Percentiles rank a stretch among this genome's conserved stretches.
Conservation (phyloP, 345 rosid genomes). For the Citrus sinensis region DNA sequence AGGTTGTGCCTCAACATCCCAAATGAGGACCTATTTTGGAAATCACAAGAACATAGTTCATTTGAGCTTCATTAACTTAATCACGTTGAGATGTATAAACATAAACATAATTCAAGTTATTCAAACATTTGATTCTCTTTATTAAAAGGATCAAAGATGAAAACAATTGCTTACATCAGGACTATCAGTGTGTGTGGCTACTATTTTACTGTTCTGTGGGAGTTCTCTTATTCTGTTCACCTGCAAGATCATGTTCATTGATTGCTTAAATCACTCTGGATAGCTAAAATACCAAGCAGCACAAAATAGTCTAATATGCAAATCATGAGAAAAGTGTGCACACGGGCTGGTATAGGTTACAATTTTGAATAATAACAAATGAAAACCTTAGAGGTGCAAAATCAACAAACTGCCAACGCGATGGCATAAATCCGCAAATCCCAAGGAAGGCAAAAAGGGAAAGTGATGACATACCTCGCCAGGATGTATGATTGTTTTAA, state of each 20-base stretch:
- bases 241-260: constrained; percentile 25
- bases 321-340: background rate
- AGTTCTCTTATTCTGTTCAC: constrained; percentile 74
- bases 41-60: background rate
- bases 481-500: constrained; percentile 66
- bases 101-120: background rate
- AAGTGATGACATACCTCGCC: constrained; percentile 44
- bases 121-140: background rate
- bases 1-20: constrained; percentile 69
- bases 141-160: background rate
- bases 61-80: constrained; percentile 1
- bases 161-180: constrained; percentile 45
- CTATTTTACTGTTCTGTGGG: constrained; percentile 61
- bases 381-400: background rate
- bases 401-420: background rate
- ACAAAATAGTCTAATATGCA: background rate
- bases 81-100: background rate
- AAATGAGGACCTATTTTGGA: constrained; percentile 48
- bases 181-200: constrained; percentile 68
- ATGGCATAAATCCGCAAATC: background rate
- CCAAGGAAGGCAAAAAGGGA: background rate
- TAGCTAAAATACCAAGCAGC: background rate
- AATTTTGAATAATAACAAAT: background rate
- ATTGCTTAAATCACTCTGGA: background rate
- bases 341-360: background rate